Conservation (phyloP, 148 eudicot species). For the Silene uniflora region DNA sequence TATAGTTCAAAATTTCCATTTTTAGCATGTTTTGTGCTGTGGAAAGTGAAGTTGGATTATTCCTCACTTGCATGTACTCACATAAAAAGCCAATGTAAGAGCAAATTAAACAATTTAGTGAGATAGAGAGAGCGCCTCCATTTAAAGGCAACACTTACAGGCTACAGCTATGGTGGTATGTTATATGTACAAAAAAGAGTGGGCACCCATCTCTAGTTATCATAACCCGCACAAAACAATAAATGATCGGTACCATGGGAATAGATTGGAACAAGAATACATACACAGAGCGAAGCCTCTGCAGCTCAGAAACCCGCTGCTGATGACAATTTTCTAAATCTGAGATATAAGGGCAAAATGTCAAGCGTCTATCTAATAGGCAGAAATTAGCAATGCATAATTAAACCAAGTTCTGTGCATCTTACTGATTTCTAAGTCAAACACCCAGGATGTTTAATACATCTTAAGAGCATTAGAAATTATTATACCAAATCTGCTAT, state of each 20-base stretch:
- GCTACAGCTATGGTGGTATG: background rate
- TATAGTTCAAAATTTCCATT: background rate
- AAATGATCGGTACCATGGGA: background rate
- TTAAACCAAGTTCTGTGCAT: background rate
- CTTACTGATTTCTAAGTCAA: background rate
- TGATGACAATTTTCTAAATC: conserved; percentile 59
- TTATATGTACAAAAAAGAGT: background rate
- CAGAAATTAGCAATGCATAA: background rate
- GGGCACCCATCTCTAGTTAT: background rate
- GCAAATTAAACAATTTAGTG: background rate
- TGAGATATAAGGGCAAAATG: conserved; percentile 15
- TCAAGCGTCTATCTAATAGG: conserved; percentile 6
- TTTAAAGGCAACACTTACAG: background rate
- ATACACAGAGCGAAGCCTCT: conserved; percentile 95
- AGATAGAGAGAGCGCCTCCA: background rate
- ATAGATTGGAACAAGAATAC: conserved; percentile 19
- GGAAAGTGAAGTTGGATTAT: background rate
- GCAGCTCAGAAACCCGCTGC: conserved; percentile 94
- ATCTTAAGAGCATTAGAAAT: background rate
- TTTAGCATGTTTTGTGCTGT: background rate
- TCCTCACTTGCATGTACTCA: background rate
- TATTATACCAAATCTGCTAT: background rate
- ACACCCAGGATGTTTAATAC: background rate
- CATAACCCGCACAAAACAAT: conserved; percentile 1
- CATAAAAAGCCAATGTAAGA: background rate